Conservation (phyloP, 768 basidiomycete species). For the Omphalotus guepiniiformis region DNA sequence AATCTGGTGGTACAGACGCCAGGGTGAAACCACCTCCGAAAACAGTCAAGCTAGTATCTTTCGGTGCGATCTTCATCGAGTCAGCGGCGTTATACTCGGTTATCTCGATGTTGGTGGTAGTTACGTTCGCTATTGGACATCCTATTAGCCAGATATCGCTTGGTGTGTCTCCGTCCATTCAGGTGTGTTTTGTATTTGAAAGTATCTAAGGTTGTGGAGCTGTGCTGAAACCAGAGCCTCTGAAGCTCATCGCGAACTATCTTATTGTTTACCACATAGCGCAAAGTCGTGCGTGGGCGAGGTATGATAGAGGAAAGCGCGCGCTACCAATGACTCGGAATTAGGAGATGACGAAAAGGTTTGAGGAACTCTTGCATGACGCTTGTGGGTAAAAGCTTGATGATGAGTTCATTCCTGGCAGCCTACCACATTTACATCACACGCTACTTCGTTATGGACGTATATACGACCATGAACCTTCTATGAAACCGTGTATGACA, state of each 20-base stretch:
- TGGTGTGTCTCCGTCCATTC: neutral
- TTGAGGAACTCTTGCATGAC: too few relatives aligned
- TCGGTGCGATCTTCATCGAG: neutral
- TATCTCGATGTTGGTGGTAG: neutral
- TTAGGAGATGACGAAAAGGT: too few relatives aligned
- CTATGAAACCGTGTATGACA: too few relatives aligned
- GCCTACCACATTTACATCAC: too few relatives aligned
- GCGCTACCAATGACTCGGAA: too few relatives aligned
- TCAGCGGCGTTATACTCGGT: neutral
- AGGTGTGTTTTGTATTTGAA: neutral
- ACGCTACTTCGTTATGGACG: too few relatives aligned
- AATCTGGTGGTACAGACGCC: neutral
- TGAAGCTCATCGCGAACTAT: neutral
- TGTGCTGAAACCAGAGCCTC: neutral
- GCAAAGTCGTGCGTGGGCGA: neutral
- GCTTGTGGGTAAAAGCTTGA: too few relatives aligned
- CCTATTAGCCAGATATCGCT: neutral
- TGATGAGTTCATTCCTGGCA: too few relatives aligned
- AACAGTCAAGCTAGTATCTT: neutral
- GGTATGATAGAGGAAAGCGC: too few relatives aligned
- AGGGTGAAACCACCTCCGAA: neutral
- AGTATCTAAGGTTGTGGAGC: neutral
- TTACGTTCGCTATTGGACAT: neutral
- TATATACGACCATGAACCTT: too few relatives aligned
- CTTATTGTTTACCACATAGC: neutral